Evolutionary conservation across 2,329 filamentous ascomycete species (phyloP), one percentile per base, ranked within the genome.

Genomic region (Botrytis cinerea): DNA sequence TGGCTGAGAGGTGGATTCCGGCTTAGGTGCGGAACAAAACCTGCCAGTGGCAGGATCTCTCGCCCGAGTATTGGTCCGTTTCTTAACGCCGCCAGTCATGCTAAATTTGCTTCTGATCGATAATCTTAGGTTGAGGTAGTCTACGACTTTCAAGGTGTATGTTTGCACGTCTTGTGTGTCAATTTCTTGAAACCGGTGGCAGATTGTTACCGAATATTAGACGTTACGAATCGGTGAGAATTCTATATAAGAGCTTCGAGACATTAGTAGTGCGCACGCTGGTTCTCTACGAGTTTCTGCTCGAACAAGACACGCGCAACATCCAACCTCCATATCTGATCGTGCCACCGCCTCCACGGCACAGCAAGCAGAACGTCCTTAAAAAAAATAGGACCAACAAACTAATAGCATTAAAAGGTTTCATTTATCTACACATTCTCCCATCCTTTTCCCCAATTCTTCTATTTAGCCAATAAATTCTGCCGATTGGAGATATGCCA

Each of bases 401-500:
- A n/a, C 22, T 45, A 28, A 22, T 22, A 46, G 25, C 4, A 64
- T 25, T 46, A 12, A 10, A 45, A 20, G 40, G 16, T 22, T 32
- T 12, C 4, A 45, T 63, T 20, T 43, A 43, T 62, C 38, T 43
- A 62, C 22, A 43, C 25, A 5, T n/a, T 28, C 14, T 4, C 14
- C 8, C 60, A 1, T 43, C 25, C 5, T 40, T 54, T 32, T 6
- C 28, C n/a, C 60, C 51, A 5, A 62, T 43, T 14, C 14, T 62
- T 43, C 38, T 4, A 4, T 38, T 61, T 70, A 63, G 46, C 69
- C 69, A 28, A 32, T 28, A 54, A 64, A 71, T 22, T 43, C 16
- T 62, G 59, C 69, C 10, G 69, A 64, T 8, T 63, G 69, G 16
- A 71, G 20, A 51, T 71, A 71, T 51, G 69, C 45, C 69, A 71